A percentile compares a stretch with the other conserved stretches of the same genome.
phyloP scores from a whole-genome alignment of 345 rosid species.

The Anastatica hierochuntica region DNA sequence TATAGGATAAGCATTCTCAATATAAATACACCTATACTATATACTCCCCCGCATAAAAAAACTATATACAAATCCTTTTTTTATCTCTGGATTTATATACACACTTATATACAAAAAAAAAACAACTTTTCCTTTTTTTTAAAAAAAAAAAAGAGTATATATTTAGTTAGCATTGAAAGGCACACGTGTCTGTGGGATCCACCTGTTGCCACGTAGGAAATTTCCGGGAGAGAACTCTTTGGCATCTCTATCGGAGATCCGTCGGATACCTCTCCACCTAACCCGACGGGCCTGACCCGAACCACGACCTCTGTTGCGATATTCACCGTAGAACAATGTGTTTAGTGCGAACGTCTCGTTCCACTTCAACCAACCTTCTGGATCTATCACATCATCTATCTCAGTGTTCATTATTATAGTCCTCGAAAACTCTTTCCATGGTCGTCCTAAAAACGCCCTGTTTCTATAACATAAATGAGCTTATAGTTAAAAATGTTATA shows the following conservation, averaged over 20 bases:
- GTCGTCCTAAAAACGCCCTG: slow-evolving; percentile 60
- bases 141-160: too few relatives aligned
- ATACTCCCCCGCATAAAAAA: too few relatives aligned
- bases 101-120: too few relatives aligned
- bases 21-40: too few relatives aligned
- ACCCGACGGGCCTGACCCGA: slow-evolving; percentile 34
- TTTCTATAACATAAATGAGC: neutral
- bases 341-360: slow-evolving; percentile 34
- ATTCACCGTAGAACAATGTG: slow-evolving; percentile 51
- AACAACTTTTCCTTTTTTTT: too few relatives aligned
- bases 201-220: slow-evolving; percentile 35
- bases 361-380: slow-evolving; percentile 66
- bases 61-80: too few relatives aligned
- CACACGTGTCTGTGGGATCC: slow-evolving; percentile 40
- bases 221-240: slow-evolving; percentile 22
- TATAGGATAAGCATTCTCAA: too few relatives aligned
- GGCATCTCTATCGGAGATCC: slow-evolving; percentile 12
- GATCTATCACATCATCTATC: slow-evolving; percentile 44
- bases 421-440: slow-evolving; percentile 52
- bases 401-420: slow-evolving; percentile 50
- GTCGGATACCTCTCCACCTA: slow-evolving; percentile 49
- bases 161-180: slow-evolving; percentile 30
- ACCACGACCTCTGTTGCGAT: slow-evolving; percentile 52
- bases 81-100: neutral
- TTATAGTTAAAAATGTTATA: too few relatives aligned